Percentiles rank a stretch among this genome's conserved stretches.
Evolutionary conservation across 352 stramenopile species (phyloP).

Genomic region (Pythium utonaiense): DNA sequence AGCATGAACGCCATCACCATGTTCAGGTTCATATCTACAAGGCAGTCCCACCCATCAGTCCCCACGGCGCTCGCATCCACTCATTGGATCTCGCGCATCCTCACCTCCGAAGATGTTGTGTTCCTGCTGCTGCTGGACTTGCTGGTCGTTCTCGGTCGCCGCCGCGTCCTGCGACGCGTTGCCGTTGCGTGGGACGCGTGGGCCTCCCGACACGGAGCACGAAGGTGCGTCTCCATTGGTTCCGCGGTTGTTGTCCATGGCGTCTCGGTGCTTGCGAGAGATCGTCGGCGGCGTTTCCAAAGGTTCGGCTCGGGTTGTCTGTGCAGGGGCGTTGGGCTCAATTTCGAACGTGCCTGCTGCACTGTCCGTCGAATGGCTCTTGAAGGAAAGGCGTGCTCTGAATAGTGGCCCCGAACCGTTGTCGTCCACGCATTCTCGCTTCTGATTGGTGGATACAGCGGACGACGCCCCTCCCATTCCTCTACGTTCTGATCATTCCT

Average conservation of each 20-base stretch:
- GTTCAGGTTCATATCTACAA: slow-evolving; percentile 78
- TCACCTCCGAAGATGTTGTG: slow-evolving; percentile 86
- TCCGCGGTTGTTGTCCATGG: slow-evolving; percentile 24
- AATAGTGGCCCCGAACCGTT: slow-evolving; percentile 12
- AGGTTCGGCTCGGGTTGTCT: not conserved
- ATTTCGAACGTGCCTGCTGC: slow-evolving; percentile 8
- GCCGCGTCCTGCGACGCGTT: slow-evolving; percentile 23
- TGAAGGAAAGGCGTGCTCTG: slow-evolving; percentile 15
- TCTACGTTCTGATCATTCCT: slow-evolving; percentile 2
- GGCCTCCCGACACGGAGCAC: slow-evolving; percentile 33
- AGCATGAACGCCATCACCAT: slow-evolving; percentile 84
- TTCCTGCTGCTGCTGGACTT: slow-evolving; percentile 27
- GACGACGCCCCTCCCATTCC: not conserved
- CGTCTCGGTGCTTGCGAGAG: slow-evolving; percentile 1
- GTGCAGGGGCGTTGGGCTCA: not conserved
- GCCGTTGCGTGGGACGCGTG: slow-evolving; percentile 19
- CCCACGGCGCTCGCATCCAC: not conserved
- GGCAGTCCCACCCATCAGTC: not conserved
- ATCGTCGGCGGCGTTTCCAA: not conserved
- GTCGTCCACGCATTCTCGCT: slow-evolving; percentile 4
- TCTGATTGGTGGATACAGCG: slow-evolving; percentile 21
- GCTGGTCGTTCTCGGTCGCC: slow-evolving; percentile 13
- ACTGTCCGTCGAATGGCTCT: slow-evolving; percentile 10
- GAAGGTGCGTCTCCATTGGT: slow-evolving; percentile 23
- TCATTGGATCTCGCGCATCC: not conserved